Percentiles rank a stretch among this genome's conserved stretches.
Conservation (phyloP, 179 eudicot genomes). For the Actinidia arguta region DNA sequence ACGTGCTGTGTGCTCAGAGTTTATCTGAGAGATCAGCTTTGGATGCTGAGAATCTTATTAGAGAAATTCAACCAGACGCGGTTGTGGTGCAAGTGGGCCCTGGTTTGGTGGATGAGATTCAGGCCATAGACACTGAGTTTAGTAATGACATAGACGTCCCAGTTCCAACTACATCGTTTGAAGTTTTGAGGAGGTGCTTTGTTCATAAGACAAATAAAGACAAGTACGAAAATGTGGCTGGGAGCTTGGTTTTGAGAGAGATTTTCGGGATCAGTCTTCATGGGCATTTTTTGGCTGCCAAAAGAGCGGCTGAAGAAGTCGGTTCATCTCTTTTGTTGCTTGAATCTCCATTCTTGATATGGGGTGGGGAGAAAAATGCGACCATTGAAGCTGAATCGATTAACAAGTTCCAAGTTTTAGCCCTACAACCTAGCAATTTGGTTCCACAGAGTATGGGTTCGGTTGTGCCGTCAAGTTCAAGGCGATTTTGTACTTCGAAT, state of each 20-base stretch:
- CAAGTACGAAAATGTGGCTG: slow-evolving; percentile 76
- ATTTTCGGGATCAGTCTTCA: slow-evolving; percentile 83
- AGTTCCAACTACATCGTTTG: slow-evolving; percentile 80
- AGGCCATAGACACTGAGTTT: slow-evolving; percentile 35
- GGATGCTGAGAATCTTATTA: slow-evolving; percentile 74
- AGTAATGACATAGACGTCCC: slow-evolving; percentile 31
- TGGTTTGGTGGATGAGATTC: slow-evolving; percentile 40
- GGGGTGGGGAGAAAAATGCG: slow-evolving; percentile 23
- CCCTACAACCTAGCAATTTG: slow-evolving; percentile 56
- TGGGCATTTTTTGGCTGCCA: slow-evolving; percentile 72
- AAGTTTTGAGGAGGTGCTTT: slow-evolving; percentile 79
- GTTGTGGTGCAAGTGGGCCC: slow-evolving; percentile 68
- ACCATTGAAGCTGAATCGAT: slow-evolving; percentile 35
- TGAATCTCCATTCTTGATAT: slow-evolving; percentile 62
- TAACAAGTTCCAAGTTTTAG: slow-evolving; percentile 42
- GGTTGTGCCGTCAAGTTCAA: slow-evolving; percentile 35
- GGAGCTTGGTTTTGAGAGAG: slow-evolving; percentile 78
- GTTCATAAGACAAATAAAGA: slow-evolving; percentile 63
- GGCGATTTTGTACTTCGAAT: slow-evolving; percentile 43
- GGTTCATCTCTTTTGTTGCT: slow-evolving; percentile 76
- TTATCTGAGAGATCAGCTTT: slow-evolving; percentile 79
- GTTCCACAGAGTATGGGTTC: slow-evolving; percentile 51
- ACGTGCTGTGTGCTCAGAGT: slow-evolving; percentile 79
- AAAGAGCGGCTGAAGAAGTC: slow-evolving; percentile 68
- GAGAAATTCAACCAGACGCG: slow-evolving; percentile 76